Percentiles rank a stretch among this genome's conserved stretches.
Conservation (phyloP, 345 rosid genomes). For the Euphorbia lathyris region DNA sequence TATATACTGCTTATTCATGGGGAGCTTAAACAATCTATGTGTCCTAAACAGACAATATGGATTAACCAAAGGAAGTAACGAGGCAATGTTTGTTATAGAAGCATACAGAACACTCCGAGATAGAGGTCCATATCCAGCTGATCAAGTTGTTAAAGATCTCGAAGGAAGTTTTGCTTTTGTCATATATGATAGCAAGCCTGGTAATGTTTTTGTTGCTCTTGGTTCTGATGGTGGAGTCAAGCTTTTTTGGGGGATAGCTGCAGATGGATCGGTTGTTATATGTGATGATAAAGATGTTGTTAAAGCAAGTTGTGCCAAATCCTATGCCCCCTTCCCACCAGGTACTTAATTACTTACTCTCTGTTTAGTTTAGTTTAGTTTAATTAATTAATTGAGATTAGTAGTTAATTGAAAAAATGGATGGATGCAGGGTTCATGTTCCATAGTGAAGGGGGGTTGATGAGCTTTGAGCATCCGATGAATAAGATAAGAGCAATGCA, state of each 20-base stretch:
- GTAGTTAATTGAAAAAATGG: no score
- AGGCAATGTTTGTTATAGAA: constrained; percentile 60
- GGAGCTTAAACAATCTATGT: constrained; percentile 54
- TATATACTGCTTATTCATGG: constrained; percentile 59
- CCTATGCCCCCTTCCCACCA: constrained; percentile 51
- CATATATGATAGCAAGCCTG: constrained; percentile 46
- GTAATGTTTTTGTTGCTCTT: constrained; percentile 52
- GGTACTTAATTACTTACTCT: no score
- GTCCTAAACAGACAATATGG: constrained; percentile 61
- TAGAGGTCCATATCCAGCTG: constrained; percentile 79
- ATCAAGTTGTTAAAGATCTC: constrained; percentile 73
- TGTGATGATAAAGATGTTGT: constrained; percentile 48
- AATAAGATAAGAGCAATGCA: constrained; percentile 41
- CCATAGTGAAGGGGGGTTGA: constrained; percentile 38
- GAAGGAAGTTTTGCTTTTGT: constrained; percentile 63
- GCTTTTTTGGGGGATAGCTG: constrained; percentile 50
- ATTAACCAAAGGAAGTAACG: constrained; percentile 43
- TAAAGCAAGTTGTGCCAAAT: constrained; percentile 57
- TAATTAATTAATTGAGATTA: neutral
- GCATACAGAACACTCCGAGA: constrained; percentile 61
- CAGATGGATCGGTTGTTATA: constrained; percentile 43
- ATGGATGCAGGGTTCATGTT: constrained; percentile 31
- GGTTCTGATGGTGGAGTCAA: constrained; percentile 38
- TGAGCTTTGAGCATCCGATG: constrained; percentile 52
- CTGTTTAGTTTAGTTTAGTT: no score